Evolutionary conservation across 2,329 filamentous ascomycete species (phyloP), one percentile per base, ranked within the genome.

Genomic region (Aureobasidium sp.): DNA sequence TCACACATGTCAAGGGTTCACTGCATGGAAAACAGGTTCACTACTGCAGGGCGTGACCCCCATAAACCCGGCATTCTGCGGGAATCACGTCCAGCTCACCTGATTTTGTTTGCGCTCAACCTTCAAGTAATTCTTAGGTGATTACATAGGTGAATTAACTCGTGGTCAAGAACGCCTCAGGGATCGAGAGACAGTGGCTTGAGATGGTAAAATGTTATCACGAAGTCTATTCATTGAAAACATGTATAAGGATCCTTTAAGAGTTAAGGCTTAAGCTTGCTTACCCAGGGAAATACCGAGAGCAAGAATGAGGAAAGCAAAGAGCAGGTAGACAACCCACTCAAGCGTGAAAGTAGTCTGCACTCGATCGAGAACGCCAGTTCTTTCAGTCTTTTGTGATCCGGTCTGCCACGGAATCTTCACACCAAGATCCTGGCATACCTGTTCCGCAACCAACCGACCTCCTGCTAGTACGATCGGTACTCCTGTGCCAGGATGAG

Each of bases 401-500:
- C 34, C 67, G 30, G 61, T 62, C 8, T 47, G 59, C 78, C 78
- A 81, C 13, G 79, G 77, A 42, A 76, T 71, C 13, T 54, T 60
- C 64, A 76, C 70, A 27, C 66, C 67, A 63, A 69, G 63, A 69
- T 77, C 72, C 60, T 71, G 69, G 13, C 82, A 66, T 5, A 85
- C 76, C 70, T 84, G 79, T 67, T 81, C 80, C 9, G 74, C 76
- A 0, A 82, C 82, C 60, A 90, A 79, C 71, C 85, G 87, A 9
- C 85, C 83, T 0, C 88, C 87, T 0, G 87, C 87, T 10, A 90
- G 74, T 30, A 86, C 85, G 61, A 91, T 88, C 3, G 88, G 88
- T 25, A 91, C 88, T 0, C 88, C 88, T 0, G 88, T 90, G 1
- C 88, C 88, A 0, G 88, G 88, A 75, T 91, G 88, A 25, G 87